Evolutionary conservation across 768 basidiomycete species (phyloP), one percentile per base, ranked within the genome.

Genomic region (Piloderma croceum): DNA sequence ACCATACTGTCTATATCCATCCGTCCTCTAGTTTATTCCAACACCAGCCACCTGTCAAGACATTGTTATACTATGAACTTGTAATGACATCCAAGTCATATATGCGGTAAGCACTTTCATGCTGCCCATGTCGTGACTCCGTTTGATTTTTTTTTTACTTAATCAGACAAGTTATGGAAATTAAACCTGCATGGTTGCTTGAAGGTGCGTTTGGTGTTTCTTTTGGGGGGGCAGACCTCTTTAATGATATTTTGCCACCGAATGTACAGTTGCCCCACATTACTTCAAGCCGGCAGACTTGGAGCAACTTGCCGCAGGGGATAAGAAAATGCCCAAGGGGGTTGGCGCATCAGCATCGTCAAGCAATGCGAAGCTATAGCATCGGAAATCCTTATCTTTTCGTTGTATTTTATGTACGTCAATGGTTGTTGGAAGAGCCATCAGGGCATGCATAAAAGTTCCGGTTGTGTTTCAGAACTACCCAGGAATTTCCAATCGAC

Each of bases 61-160:
- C 88, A 12, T 59, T 98, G 7, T 60, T 96, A 34, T 99, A 98
- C 63, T 97, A 98, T 56, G 96, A 98, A 61, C 77, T 99, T 18
- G 94, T 99, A 18, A 85, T 94, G 76, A 99, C 96, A 6, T 84
- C 84, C 27, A 97, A 98, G 64, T 97, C 96, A 23, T 99, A 96
- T 56, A 86, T 97, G 77, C 74, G 90, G 73, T 79, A 36, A 10
- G 73, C 62, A 9, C 12, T 38, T 21, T 45, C 15, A 29, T 5
- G 15, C 41, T 32, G 19, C 10, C 33, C 24, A 43, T 31, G 19
- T 13, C 7, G 7, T 7, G n/a, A n/a, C n/a, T n/a, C n/a, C n/a
- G n/a, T n/a, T n/a, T n/a, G n/a, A n/a, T n/a, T n/a, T n/a, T n/a
- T n/a, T n/a, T n/a, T n/a, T n/a, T n/a, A n/a, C n/a, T n/a, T n/a